A percentile compares a stretch with the other conserved stretches of the same genome.
These are phyloP conservation scores for Trametes villosa DNA, from an alignment of 768 basidiomycete species.

Conservation along the genomic window DNA sequence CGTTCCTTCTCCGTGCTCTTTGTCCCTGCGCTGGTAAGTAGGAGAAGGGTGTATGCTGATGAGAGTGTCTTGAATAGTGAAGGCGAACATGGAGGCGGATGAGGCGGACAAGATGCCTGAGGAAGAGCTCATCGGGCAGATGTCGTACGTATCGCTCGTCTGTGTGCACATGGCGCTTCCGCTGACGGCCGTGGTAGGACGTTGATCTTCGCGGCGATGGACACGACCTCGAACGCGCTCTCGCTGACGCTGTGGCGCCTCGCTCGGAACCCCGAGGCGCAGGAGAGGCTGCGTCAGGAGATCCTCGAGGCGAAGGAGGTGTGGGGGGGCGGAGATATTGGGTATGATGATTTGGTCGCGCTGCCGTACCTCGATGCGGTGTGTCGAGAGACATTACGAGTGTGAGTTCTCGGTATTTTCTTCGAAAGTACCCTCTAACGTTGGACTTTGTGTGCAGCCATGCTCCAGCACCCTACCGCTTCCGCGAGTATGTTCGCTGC, in stretches of 20 bases:
- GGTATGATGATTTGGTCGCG: conserved; percentile 22
- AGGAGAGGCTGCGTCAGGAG: conserved; percentile 3
- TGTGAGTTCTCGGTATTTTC: conserved; percentile 41
- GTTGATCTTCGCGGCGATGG: conserved; percentile 4
- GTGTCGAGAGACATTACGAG: conserved; percentile 59
- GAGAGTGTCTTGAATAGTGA: conserved; percentile 18
- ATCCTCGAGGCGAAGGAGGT: not conserved
- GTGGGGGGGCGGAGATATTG: conserved; percentile 35
- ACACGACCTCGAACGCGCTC: conserved; percentile 11
- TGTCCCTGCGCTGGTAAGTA: too few species aligned
- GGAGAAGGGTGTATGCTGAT: too few species aligned
- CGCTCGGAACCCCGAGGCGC: not conserved
- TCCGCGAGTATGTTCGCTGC: conserved; percentile 6
- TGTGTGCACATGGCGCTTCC: too few species aligned
- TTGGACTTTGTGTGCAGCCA: conserved; percentile 3
- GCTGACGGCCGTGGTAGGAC: too few species aligned
- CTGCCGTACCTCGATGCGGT: conserved; percentile 70
- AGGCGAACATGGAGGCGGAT: conserved; percentile 23
- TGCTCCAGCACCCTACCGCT: not conserved
- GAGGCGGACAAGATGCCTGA: conserved; percentile 25
- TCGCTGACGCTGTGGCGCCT: not conserved
- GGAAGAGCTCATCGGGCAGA: conserved; percentile 27
- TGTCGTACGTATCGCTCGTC: conserved; percentile 17
- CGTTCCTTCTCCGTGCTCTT: too few species aligned
- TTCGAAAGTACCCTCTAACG: not conserved